Evolutionary conservation across 2,329 filamentous ascomycete genomes (phyloP).

Genomic region (Fusarium sacchari): DNA sequence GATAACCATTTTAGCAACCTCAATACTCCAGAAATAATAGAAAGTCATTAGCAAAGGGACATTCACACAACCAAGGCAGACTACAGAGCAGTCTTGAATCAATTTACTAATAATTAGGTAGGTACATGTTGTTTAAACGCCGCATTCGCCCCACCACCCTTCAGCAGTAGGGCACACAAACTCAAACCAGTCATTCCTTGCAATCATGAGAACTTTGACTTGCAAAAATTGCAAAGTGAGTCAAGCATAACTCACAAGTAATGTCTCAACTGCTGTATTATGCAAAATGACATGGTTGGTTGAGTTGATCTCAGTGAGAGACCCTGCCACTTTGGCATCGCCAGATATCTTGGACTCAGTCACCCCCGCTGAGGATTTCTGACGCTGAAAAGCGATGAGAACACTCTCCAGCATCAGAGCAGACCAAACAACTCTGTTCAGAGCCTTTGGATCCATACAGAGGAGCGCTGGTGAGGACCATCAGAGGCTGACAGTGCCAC

Average conservation of each 20-base stretch:
- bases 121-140: background rate
- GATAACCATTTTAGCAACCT: no score
- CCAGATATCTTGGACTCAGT: background rate
- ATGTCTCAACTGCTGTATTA: background rate
- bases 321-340: background rate
- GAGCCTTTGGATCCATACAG: no score
- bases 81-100: background rate
- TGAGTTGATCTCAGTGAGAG: fast-evolving
- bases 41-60: background rate
- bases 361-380: fast-evolving
- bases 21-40: fast-evolving
- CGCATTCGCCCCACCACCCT: background rate
- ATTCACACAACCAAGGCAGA: fast-evolving
- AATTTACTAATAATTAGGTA: no score
- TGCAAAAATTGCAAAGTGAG: background rate
- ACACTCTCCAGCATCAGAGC: background rate
- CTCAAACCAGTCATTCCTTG: background rate
- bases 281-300: no score
- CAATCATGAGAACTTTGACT: background rate
- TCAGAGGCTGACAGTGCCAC: background rate
- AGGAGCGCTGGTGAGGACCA: no score
- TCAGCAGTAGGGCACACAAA: background rate
- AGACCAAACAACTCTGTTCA: background rate
- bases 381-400: fast-evolving
- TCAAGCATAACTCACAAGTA: fast-evolving